Percentiles rank a stretch among this genome's conserved stretches.
phyloP scores from a whole-genome alignment of 2,329 filamentous ascomycete species.

The Dothiorella sarmentorum region DNA sequence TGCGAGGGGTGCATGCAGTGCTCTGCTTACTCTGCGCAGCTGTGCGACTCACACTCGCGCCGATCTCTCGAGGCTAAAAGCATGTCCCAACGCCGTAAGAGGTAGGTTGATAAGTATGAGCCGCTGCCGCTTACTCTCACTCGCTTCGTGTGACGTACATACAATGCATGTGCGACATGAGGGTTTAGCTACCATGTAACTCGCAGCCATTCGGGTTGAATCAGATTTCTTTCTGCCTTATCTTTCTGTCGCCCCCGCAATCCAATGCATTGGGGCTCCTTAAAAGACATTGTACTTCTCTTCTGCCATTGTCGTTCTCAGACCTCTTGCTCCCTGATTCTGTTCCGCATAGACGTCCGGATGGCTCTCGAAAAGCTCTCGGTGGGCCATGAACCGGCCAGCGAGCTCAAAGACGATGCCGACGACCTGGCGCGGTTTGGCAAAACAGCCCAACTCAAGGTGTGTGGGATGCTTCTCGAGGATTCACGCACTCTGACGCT shows the following conservation, averaged over 20 bases:
- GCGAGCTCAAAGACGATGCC: background rate
- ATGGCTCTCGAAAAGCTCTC: background rate
- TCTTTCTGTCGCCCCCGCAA: no score
- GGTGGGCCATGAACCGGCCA: background rate
- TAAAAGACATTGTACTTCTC: no score
- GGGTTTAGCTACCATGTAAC: no score
- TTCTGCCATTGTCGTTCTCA: no score
- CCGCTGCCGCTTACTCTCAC: background rate
- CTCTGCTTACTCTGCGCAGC: no score
- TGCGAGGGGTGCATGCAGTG: no score
- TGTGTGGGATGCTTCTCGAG: constrained; percentile 18
- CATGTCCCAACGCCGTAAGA: background rate
- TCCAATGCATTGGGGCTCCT: no score
- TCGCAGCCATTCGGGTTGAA: no score
- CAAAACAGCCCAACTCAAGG: constrained; percentile 37
- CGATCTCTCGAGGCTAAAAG: background rate
- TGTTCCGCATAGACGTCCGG: background rate
- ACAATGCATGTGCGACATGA: background rate
- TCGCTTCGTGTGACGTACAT: background rate
- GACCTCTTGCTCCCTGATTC: no score
- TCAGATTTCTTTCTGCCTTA: no score
- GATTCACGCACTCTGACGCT: background rate
- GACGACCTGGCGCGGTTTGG: constrained; percentile 12
- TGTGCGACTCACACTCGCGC: background rate
- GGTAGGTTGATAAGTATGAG: constrained; percentile 9